A percentile compares a stretch with the other conserved stretches of the same genome.
Conservation (phyloP, 305 asterid species). For the Ajuga reptans region DNA sequence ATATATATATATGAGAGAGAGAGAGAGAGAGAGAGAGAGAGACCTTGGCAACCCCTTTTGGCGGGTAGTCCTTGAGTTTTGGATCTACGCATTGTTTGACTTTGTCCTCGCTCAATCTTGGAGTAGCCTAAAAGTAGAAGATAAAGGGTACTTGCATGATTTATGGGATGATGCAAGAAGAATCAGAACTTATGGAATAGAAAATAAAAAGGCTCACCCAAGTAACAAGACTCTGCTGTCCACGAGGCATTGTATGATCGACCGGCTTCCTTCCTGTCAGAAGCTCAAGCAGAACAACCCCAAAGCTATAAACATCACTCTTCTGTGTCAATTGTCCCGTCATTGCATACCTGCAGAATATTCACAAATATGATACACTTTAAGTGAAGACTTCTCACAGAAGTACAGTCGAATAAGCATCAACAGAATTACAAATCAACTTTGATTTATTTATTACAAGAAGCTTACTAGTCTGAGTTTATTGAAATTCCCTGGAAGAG, state of each 20-base stretch:
- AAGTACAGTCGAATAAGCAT: neutral
- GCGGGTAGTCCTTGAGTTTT: slow-evolving; percentile 60
- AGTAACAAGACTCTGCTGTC: slow-evolving; percentile 69
- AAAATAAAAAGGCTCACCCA: slow-evolving; percentile 40
- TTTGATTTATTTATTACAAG: neutral
- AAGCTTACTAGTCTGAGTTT: neutral
- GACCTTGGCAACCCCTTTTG: slow-evolving; percentile 75
- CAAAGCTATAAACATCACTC: slow-evolving; percentile 75
- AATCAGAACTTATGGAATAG: slow-evolving; percentile 5
- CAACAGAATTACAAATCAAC: neutral
- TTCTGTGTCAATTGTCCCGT: slow-evolving; percentile 68
- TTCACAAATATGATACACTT: neutral
- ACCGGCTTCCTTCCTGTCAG: slow-evolving; percentile 75
- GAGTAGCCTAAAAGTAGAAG: slow-evolving; percentile 52
- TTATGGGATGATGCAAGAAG: neutral
- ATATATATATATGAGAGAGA: neutral
- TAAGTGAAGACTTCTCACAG: neutral
- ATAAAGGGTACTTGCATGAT: slow-evolving; percentile 10
- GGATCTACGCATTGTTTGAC: slow-evolving; percentile 70
- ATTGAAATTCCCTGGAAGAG: neutral
- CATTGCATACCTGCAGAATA: slow-evolving; percentile 58
- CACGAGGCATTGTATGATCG: slow-evolving; percentile 78
- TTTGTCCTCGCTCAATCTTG: slow-evolving; percentile 70
- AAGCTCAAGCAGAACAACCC: slow-evolving; percentile 73
- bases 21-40: slow-evolving; percentile 13